Evolutionary conservation across 345 rosid species (phyloP), one percentile per base, ranked within the genome.

Genomic region (Anacardium occidentale): DNA sequence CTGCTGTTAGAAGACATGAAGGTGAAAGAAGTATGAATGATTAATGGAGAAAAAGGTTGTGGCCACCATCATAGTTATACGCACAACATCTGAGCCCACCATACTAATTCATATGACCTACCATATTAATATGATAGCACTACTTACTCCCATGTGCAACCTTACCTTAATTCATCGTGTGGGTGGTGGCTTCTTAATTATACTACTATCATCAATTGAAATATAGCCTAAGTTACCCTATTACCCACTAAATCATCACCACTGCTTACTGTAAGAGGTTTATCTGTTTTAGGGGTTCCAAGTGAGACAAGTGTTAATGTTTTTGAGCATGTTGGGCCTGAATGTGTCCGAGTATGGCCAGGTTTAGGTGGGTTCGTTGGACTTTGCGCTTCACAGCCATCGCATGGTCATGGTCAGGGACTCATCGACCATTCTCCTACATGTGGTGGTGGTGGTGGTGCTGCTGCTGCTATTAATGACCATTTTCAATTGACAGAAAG

Each of bases 51-150:
- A 37, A 64, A 60, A 72, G 70, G 73, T 37, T 58, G 65, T 60
- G 67, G 66, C 32, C 11, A 50, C 72, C 69, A 76, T 76, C 37
- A 73, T 73, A 67, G 67, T 51, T 7, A 37, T 26, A 29, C 64
- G 57, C n/a, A 64, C 26, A 51, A 68, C 73, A 64, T 44, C 25
- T 15, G 77, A 80, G 80, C 79, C 83, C 83, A 67, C 76, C 79
- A 48, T 68, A 53, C 24, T 21, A 15, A 62, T 37, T 50, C 53
- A 61, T 10, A 29, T 4, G 10, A 32, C 8, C 51, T 59, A 29
- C 51, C 44, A 50, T 52, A 50, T 17, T 52, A n/a, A 29, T 26
- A 45, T 12, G 6, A 10, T 44, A 64, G 15, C 21, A 44, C 48
- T 67, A 21, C 8, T 42, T 40, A 17, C 22, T 26, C 10, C 42